These are phyloP conservation scores for Hanseniaspora valbyensis DNA, from an alignment of 805 yeast species.

Conservation along the genomic window DNA sequence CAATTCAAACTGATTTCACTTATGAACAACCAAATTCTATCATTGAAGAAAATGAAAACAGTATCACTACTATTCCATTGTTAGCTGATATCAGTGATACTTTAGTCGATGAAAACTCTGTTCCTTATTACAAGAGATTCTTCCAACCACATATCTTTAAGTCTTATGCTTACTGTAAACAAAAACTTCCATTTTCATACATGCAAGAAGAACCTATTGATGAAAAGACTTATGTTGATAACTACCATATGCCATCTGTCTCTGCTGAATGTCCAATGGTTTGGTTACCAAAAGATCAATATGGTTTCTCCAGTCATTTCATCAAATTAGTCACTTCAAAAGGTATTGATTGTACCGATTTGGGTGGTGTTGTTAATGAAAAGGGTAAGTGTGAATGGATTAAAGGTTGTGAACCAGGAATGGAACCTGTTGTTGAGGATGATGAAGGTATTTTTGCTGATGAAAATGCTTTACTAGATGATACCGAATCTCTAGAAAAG, in stretches of 20 bases:
- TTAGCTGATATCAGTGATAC: conserved; percentile 50
- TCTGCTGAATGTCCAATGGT: conserved; percentile 58
- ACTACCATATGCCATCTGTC: conserved; percentile 63
- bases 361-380: conserved; percentile 48
- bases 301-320: conserved; percentile 61
- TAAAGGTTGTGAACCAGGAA: conserved; percentile 36
- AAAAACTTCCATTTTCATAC: conserved; percentile 49
- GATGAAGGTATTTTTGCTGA: conserved; percentile 9
- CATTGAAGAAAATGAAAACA: conserved; percentile 21
- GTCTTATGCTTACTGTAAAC: conserved; percentile 39
- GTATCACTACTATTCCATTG: conserved; percentile 39
- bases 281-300: conserved; percentile 87
- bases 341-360: conserved; percentile 55
- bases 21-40: conserved; percentile 20
- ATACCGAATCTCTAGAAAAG: conserved; percentile 2
- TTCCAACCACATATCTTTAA: conserved; percentile 46
- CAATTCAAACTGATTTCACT: conserved; percentile 21
- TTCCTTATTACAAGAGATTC: conserved; percentile 38
- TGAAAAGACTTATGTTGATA: conserved; percentile 33
- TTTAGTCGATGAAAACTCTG: conserved; percentile 25
- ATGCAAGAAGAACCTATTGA: conserved; percentile 31
- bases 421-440: conserved; percentile 15
- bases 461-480: background rate
- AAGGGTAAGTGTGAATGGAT: conserved; percentile 38
- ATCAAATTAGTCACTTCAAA: conserved; percentile 42